Conservation (phyloP, 768 basidiomycete species). For the Lactarius akahatsu region DNA sequence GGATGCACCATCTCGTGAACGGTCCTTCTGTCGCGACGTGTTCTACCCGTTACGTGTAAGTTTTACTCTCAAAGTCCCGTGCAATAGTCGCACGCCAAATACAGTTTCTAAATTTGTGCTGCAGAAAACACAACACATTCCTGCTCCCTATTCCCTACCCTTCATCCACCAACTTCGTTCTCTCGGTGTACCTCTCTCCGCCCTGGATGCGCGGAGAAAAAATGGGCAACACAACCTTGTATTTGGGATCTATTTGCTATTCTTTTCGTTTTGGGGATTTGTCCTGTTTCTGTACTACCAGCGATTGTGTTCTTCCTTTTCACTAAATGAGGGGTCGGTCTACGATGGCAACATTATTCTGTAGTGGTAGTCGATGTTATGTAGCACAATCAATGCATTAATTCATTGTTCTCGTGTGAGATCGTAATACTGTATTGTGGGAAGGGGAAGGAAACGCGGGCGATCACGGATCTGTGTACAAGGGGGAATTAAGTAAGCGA, state of each 20-base stretch:
- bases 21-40: not conserved
- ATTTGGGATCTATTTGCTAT: not conserved
- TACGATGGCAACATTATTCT: slow-evolving; percentile 3
- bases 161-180: not conserved
- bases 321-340: not conserved
- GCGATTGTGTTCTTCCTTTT: not conserved
- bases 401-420: not conserved
- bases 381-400: slow-evolving; percentile 4
- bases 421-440: no score
- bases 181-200: not conserved
- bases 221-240: not conserved
- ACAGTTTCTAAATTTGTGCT: not conserved
- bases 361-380: slow-evolving; percentile 2
- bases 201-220: not conserved
- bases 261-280: not conserved
- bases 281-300: not conserved
- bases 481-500: no score
- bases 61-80: not conserved
- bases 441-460: no score
- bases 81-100: not conserved
- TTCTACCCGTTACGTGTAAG: not conserved
- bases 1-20: slow-evolving; percentile 2
- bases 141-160: not conserved
- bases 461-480: no score
- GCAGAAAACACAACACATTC: not conserved